Evolutionary conservation across 192 early-diverging fungal species (phyloP), one percentile per base, ranked within the genome.

Genomic region (Umbelopsis isabellina): DNA sequence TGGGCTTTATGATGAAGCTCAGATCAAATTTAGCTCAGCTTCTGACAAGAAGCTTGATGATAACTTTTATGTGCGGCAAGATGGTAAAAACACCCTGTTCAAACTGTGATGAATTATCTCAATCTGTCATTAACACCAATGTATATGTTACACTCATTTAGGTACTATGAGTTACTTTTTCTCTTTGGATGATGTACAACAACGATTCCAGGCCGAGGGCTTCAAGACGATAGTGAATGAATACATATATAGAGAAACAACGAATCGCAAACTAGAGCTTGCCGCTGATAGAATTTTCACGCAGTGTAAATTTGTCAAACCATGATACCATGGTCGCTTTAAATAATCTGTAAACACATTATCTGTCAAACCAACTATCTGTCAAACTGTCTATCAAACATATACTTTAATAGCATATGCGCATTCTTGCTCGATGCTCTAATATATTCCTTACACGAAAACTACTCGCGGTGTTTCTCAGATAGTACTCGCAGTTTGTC

Each of bases 31-130:
- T 77, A 85, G 85, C 13, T 78, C 71, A 10, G 66, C 77, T 41
- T 76, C 85, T 1, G 92, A 91, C 46, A 89, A 94, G 37, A 89
- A 92, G 75, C 80, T 99, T 9, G 91, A 96, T 25, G 91, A 93
- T 30, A 97, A 98, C 77, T 83, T 99, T 47, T 99, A 99, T 81
- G 92, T 96, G 46, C 91, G 98, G 25, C 96, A 97, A 66, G 98
- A 99, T 83, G 94, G 79, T 71, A 65, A 67, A 67, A 52, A 2
- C 18, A 35, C 18, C 3, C 11, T 35, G 10, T 6, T 55, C 21
- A 22, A 22, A 10, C 37, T 2, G 27, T 18, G 5, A 61, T 35
- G 27, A 16, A 18, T 18, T 2, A 18, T 35, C 4, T 3, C 1
- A 25, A 52, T 25, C 3, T 21, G 11, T 9, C 9, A 23, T 23